A percentile compares a stretch with the other conserved stretches of the same genome.
phyloP scores from a whole-genome alignment of 495 filamentous ascomycete species.

The Annulohypoxylon moriforme region DNA sequence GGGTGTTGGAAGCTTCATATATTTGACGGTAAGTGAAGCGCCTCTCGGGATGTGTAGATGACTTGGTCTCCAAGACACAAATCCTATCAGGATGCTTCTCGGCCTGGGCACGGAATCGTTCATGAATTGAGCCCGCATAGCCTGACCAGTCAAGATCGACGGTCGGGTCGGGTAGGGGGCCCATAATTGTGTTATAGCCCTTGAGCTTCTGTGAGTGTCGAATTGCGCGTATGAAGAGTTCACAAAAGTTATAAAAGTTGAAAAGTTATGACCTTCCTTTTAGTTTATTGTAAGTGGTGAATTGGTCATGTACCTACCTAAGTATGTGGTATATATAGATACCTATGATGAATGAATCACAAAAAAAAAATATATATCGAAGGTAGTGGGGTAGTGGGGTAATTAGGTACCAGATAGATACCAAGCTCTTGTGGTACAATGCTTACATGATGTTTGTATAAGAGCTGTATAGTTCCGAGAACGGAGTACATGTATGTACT shows the following conservation, averaged over 20 bases:
- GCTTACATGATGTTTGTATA: neutral
- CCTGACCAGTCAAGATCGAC: constrained; percentile 83
- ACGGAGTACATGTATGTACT: no score
- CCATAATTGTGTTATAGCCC: constrained; percentile 24
- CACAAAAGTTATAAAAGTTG: no score
- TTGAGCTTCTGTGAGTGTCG: neutral
- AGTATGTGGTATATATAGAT: neutral
- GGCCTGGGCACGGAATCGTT: constrained; percentile 68
- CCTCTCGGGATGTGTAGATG: constrained; percentile 66
- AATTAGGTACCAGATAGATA: neutral
- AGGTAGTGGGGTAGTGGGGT: constrained; percentile 5
- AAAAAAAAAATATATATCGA: constrained; percentile 3
- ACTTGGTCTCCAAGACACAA: constrained; percentile 87
- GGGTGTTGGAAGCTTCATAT: constrained; percentile 81
- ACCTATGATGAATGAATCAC: constrained; percentile 3
- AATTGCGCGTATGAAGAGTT: neutral
- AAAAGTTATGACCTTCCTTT: no score
- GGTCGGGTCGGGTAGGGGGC: constrained; percentile 76
- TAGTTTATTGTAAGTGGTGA: no score
- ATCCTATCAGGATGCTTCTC: constrained; percentile 77
- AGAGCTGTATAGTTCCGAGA: neutral
- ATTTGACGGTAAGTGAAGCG: constrained; percentile 90
- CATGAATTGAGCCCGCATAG: constrained; percentile 82
- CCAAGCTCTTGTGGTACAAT: neutral
- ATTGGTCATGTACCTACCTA: no score